phyloP scores from a whole-genome alignment of 768 basidiomycete species.

The Kwoniella newhampshirensis region DNA sequence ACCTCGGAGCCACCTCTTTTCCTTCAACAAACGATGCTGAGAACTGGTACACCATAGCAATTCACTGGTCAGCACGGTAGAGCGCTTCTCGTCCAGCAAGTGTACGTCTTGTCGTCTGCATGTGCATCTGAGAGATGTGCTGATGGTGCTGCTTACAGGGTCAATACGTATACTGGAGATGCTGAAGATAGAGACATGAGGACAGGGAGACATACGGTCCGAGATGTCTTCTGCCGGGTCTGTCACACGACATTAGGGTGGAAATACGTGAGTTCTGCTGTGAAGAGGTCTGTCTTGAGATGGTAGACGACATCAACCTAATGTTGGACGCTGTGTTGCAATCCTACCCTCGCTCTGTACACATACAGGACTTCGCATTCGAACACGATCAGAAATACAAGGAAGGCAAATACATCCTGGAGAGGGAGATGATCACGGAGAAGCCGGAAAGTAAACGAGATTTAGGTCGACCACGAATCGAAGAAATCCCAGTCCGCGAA shows the following conservation, averaged over 20 bases:
- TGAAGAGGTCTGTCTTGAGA: slow-evolving; percentile 12
- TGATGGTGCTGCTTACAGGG: slow-evolving; percentile 57
- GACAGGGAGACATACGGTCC: slow-evolving; percentile 91
- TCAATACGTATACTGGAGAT: slow-evolving; percentile 87
- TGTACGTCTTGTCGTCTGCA: slow-evolving; percentile 62
- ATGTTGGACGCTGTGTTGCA: background rate
- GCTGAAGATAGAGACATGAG: slow-evolving; percentile 93
- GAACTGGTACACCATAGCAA: slow-evolving; percentile 60
- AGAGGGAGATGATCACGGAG: slow-evolving; percentile 59
- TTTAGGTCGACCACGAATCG: slow-evolving; percentile 26
- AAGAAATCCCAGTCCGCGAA: slow-evolving; percentile 31
- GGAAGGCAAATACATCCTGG: slow-evolving; percentile 96
- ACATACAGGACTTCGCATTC: slow-evolving; percentile 80
- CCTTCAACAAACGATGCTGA: slow-evolving; percentile 21
- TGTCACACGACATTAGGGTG: slow-evolving; percentile 85
- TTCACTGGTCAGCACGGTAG: slow-evolving; percentile 97
- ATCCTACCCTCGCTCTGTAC: background rate
- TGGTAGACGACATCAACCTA: background rate
- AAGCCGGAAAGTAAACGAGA: slow-evolving; percentile 33
- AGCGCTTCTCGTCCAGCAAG: slow-evolving; percentile 88
- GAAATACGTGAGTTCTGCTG: slow-evolving; percentile 83
- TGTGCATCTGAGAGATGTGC: background rate
- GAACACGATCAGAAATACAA: slow-evolving; percentile 93
- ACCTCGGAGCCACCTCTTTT: no score
- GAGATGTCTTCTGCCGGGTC: slow-evolving; percentile 91